phyloP scores from a whole-genome alignment of 441 rosid species.

The Populus hybrid region DNA sequence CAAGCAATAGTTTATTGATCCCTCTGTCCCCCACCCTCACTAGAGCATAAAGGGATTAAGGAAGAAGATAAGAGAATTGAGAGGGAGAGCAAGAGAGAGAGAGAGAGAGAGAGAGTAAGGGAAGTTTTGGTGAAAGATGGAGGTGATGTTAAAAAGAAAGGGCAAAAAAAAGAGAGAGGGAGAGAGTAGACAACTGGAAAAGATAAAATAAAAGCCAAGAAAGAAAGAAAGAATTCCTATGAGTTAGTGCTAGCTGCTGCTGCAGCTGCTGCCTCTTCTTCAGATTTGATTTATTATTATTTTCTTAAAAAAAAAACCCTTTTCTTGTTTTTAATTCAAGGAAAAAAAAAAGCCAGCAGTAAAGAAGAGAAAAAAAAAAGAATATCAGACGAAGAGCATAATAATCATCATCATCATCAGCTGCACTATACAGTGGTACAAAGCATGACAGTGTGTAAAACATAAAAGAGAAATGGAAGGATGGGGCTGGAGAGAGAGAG shows the following conservation, averaged over 20 bases:
- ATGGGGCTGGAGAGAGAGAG: neutral
- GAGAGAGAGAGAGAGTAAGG: constrained; percentile 16
- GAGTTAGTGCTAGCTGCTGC: constrained; percentile 40
- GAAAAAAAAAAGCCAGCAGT: constrained; percentile 20
- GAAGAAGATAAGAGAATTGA: neutral
- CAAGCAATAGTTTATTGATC: neutral
- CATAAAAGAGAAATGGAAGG: neutral
- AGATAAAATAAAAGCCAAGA: constrained; percentile 19
- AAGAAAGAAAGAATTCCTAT: constrained; percentile 29
- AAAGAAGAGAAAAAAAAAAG: constrained; percentile 22
- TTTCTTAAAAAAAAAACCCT: neutral
- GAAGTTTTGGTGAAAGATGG: constrained; percentile 3
- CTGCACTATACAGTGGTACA: constrained; percentile 29
- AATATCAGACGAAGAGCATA: constrained; percentile 28
- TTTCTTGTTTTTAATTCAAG: constrained; percentile 16
- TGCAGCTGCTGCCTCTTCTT: neutral
- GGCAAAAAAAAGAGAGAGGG: neutral
- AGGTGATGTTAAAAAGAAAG: neutral
- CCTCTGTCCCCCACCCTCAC: neutral
- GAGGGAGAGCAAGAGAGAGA: constrained; percentile 13
- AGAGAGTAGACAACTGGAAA: constrained; percentile 33
- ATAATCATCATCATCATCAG: constrained; percentile 30
- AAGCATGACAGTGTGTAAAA: constrained; percentile 3
- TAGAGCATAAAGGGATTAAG: neutral
- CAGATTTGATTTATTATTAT: constrained; percentile 26